Base-by-base conservation (phyloP, 148 eudicot species). In the Tetragonia tetragonoides region DNA sequence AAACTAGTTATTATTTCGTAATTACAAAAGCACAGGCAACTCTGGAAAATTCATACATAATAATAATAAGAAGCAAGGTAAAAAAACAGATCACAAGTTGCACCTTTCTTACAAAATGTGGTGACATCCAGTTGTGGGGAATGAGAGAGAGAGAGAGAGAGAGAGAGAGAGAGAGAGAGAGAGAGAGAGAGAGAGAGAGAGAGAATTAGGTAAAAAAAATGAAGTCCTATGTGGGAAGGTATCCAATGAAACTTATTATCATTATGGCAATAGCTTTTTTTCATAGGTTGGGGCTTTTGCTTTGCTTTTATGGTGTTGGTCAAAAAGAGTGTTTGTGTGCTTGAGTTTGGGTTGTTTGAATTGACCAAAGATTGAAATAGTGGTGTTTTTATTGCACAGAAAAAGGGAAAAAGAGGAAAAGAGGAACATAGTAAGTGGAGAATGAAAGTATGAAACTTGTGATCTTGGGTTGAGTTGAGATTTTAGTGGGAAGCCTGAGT, bases 371-470 rank as follows among this genome's bases (percentile, higher is more conserved):
- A 73, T 34, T 73, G 54, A 49, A 54, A 61, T 68, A 72, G 54
- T 40, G 49, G 81, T 76, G 68, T 68, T 56, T 60, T 82, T 47
- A 21, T 68, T 79, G 63, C 63, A 24, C 34, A 68, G 78, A 73
- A 64, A 67, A 73, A 76, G 77, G 77, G 49, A 28, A 14, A 70
- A 51, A 70, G 9, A 70, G 40, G 3, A 47, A 47, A 37, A 54
- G 23, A 39, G 12, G 17, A 57, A 53, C 3, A 53, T 5, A 21
- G 39, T 23, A 24, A 75, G 85, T 78, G 84, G 84, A 23, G 57
- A 54, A 69, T 81, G 84, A 78, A 73, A 78, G 34, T 78, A 82
- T 77, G 84, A 74, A 54, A 66, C 79, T 70, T 81, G 61, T 59
- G 40, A 57, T 67, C 69, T 37, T 28, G 39, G 73, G 38, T 69